Percentiles rank a stretch among this genome's conserved stretches.
Conservation (phyloP, 345 rosid genomes). For the Turritis glabra region DNA sequence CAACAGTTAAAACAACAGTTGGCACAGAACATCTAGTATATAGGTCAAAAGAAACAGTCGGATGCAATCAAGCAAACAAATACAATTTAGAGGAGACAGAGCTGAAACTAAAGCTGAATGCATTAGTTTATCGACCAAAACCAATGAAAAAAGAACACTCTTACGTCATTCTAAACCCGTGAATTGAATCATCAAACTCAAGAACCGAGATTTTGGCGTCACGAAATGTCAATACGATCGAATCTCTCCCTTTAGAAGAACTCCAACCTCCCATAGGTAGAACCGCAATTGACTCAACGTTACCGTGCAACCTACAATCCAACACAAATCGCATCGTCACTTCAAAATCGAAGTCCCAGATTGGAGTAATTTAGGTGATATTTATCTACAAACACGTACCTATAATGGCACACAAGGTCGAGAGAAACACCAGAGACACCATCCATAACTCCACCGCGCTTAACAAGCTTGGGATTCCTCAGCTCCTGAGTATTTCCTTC, state of each 20-base stretch:
- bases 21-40: neutral
- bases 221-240: conserved; percentile 68
- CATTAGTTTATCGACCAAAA: neutral
- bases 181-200: conserved; percentile 91
- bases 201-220: conserved; percentile 84
- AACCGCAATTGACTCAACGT: conserved; percentile 80
- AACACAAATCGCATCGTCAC: conserved; percentile 12
- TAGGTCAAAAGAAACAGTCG: neutral
- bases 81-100: neutral
- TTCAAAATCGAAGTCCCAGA: neutral
- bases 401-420: conserved; percentile 89
- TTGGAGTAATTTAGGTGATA: neutral
- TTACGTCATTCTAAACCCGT: conserved; percentile 76
- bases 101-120: neutral
- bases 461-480: conserved; percentile 46
- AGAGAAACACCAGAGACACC: conserved; percentile 80
- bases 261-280: conserved; percentile 65
- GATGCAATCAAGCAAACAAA: conserved; percentile 4
- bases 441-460: conserved; percentile 79
- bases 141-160: neutral
- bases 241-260: conserved; percentile 74
- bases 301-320: conserved; percentile 76
- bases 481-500: conserved; percentile 49
- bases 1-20: neutral
- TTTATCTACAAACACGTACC: conserved; percentile 39